Conservation (phyloP, 164 flowering plant species). For the Stephania cephalantha region DNA sequence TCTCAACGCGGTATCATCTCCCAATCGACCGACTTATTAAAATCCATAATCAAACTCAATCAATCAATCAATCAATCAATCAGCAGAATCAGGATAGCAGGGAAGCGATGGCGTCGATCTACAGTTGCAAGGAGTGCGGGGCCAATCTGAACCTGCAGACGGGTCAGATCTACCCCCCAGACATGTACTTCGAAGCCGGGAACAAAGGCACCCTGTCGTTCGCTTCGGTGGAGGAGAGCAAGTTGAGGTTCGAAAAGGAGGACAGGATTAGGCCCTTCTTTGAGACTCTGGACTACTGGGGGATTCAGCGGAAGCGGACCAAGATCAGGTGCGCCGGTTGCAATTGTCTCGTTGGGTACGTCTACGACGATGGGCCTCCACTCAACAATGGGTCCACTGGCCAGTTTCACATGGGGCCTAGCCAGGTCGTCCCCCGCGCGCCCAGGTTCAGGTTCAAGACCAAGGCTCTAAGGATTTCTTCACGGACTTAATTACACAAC, state of each 20-base stretch:
- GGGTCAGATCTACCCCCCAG: constrained; percentile 66
- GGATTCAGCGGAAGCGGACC: constrained; percentile 73
- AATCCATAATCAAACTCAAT: no score
- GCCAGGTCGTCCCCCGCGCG: constrained; percentile 84
- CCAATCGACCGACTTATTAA: no score
- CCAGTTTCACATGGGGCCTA: constrained; percentile 80
- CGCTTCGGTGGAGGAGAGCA: constrained; percentile 51
- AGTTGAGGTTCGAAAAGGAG: constrained; percentile 65
- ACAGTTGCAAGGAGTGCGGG: constrained; percentile 69
- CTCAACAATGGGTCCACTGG: constrained; percentile 51
- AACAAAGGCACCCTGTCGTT: constrained; percentile 85
- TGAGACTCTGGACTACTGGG: constrained; percentile 95
- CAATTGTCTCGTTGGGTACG: constrained; percentile 56
- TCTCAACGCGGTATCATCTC: no score
- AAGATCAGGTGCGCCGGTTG: constrained; percentile 71
- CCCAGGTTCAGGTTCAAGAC: constrained; percentile 81
- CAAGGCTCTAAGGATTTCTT: constrained; percentile 46
- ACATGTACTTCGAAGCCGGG: constrained; percentile 88
- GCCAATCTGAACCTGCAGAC: constrained; percentile 54
- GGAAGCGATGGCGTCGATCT: constrained; percentile 47
- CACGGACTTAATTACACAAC: constrained; percentile 12
- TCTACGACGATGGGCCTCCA: constrained; percentile 95
- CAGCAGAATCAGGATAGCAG: no score
- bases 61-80: background rate
- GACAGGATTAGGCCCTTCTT: constrained; percentile 87